These are phyloP conservation scores for Dinochytrium kinnereticum DNA, from an alignment of 371 early-diverging fungal species.

Conservation along the genomic window DNA sequence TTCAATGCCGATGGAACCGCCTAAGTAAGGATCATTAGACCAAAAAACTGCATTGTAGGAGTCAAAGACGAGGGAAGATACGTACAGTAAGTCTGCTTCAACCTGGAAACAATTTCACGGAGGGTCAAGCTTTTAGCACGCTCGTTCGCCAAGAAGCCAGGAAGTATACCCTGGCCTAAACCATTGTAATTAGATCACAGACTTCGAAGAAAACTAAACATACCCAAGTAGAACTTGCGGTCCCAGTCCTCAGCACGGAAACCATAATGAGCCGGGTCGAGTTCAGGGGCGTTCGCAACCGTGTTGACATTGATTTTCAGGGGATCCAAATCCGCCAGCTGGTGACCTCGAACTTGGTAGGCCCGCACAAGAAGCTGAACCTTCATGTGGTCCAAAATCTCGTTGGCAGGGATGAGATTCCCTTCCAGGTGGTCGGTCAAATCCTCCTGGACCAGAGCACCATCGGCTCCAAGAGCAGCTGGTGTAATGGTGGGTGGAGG, in stretches of 20 bases:
- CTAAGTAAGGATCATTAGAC: slow-evolving; percentile 36
- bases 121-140: slow-evolving; percentile 72
- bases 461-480: slow-evolving; percentile 47
- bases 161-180: slow-evolving; percentile 88
- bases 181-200: slow-evolving; percentile 30
- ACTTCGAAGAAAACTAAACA: slow-evolving; percentile 94
- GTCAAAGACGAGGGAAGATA: not conserved
- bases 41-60: too few relatives aligned
- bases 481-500: slow-evolving; percentile 83
- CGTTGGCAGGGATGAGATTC: slow-evolving; percentile 50
- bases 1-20: slow-evolving; percentile 92
- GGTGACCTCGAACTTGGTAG: slow-evolving; percentile 95
- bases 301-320: slow-evolving; percentile 80
- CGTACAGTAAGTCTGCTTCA: slow-evolving; percentile 83
- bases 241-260: slow-evolving; percentile 92
- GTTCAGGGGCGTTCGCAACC: slow-evolving; percentile 73
- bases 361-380: slow-evolving; percentile 96
- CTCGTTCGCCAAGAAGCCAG: slow-evolving; percentile 74
- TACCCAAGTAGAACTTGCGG: slow-evolving; percentile 82
- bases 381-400: slow-evolving; percentile 95
- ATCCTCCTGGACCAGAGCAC: slow-evolving; percentile 37
- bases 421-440: slow-evolving; percentile 23
- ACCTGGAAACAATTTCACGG: slow-evolving; percentile 82
- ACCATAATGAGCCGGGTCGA: slow-evolving; percentile 87
- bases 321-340: slow-evolving; percentile 92